Conservation (phyloP, 2,329 filamentous ascomycete species). For the Aspergillus fischeri region DNA sequence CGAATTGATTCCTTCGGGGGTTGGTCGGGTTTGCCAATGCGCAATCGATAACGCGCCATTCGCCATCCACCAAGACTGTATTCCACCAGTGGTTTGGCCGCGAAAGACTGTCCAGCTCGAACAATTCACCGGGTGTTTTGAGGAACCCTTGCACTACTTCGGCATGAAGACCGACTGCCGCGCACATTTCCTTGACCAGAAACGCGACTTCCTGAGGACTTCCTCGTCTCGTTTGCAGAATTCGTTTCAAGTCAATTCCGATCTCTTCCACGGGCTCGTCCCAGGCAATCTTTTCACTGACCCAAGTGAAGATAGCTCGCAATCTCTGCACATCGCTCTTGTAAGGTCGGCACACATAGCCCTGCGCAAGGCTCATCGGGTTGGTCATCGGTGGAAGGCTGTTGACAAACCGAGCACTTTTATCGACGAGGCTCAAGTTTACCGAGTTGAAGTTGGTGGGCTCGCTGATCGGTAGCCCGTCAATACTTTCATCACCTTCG, state of each 20-base stretch:
- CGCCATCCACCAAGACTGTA: conserved; percentile 81
- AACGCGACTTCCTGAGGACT: conserved; percentile 85
- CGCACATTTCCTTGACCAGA: conserved; percentile 90
- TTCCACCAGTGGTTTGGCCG: conserved; percentile 98
- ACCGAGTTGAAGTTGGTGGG: conserved; percentile 75
- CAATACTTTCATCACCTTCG: conserved; percentile 83
- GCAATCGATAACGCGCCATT: conserved; percentile 96
- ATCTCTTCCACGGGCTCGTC: conserved; percentile 90
- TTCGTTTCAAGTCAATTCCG: conserved; percentile 69
- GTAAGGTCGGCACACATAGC: conserved; percentile 90
- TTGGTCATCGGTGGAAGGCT: conserved; percentile 79
- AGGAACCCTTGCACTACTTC: conserved; percentile 87
- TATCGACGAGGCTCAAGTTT: conserved; percentile 86
- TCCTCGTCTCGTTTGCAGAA: conserved; percentile 77
- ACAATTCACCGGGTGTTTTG: conserved; percentile 79
- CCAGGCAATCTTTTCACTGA: conserved; percentile 91
- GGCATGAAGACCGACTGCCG: conserved; percentile 78
- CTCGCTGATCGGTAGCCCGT: conserved; percentile 77
- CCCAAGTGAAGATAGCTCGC: conserved; percentile 95
- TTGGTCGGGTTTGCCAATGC: conserved; percentile 89
- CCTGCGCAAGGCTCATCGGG: conserved; percentile 76
- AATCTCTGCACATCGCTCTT: conserved; percentile 89
- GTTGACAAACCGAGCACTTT: conserved; percentile 86
- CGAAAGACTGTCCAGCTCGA: conserved; percentile 77
- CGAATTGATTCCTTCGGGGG: conserved; percentile 73